These are phyloP conservation scores for Cercospora sp. DNA, from an alignment of 2,329 filamentous ascomycete genomes.

Conservation along the genomic window DNA sequence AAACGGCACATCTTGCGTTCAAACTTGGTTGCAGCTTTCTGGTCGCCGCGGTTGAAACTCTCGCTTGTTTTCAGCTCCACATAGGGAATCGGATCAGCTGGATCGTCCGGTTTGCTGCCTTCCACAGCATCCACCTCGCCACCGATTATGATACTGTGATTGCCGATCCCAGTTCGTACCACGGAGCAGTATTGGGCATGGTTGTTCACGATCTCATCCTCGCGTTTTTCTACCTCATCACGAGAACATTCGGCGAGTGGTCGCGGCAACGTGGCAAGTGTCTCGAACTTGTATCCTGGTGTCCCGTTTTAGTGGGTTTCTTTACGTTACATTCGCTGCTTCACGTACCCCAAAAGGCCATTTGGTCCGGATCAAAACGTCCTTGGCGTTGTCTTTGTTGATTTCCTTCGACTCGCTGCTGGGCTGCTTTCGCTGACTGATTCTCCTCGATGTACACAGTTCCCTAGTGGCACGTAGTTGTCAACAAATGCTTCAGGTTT, in stretches of 20 bases:
- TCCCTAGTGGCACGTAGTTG: constrained; percentile 18
- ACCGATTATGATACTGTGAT: constrained; percentile 72
- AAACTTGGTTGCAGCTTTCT: constrained; percentile 71
- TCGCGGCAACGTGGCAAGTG: constrained; percentile 71
- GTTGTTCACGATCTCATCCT: constrained; percentile 75
- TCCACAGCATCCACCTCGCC: constrained; percentile 94
- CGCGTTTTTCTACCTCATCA: constrained; percentile 75
- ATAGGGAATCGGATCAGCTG: constrained; percentile 76
- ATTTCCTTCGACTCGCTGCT: constrained; percentile 52
- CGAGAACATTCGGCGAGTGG: constrained; percentile 72
- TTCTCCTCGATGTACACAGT: constrained; percentile 78
- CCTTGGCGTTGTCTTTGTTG: constrained; percentile 48
- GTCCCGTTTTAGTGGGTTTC: neutral
- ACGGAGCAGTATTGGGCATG: constrained; percentile 94
- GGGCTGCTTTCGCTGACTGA: constrained; percentile 67
- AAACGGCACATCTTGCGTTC: constrained; percentile 86
- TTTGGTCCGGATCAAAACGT: constrained; percentile 69
- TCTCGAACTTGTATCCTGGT: constrained; percentile 94
- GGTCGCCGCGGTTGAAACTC: constrained; percentile 46
- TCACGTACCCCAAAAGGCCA: constrained; percentile 82
- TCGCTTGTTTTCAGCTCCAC: constrained; percentile 88
- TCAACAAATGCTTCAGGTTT: constrained; percentile 35
- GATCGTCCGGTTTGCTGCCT: constrained; percentile 70
- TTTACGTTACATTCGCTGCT: no score
- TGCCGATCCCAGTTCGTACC: constrained; percentile 82